phyloP scores from a whole-genome alignment of 2,329 filamentous ascomycete genomes.

The Emmonsiellopsis sp. region DNA sequence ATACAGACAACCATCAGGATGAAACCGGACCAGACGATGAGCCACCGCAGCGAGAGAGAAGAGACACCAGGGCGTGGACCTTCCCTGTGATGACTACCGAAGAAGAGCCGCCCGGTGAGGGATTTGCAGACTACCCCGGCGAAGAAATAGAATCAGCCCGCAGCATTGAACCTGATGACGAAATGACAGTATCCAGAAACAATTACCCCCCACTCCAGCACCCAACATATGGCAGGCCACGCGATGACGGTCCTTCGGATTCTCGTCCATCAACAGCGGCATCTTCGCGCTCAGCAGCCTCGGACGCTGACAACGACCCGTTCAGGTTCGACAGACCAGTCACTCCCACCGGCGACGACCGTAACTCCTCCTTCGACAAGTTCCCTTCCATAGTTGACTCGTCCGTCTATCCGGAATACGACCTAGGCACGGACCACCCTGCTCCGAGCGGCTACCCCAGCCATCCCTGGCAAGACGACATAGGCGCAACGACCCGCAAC shows the following conservation, averaged over 20 bases:
- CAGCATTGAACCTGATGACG: constrained; percentile 14
- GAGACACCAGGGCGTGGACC: constrained; percentile 44
- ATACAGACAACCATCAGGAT: constrained; percentile 12
- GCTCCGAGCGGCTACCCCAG: background rate
- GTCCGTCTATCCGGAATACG: constrained; percentile 36
- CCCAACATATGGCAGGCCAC: background rate
- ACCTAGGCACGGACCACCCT: constrained; percentile 16
- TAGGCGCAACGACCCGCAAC: background rate
- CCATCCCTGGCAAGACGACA: background rate
- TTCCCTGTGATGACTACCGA: constrained; percentile 37
- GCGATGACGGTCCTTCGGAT: constrained; percentile 18
- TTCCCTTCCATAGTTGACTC: constrained; percentile 38
- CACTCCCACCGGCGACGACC: constrained; percentile 13
- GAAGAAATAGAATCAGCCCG: constrained; percentile 1
- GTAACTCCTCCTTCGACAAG: constrained; percentile 23
- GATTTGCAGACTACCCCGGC: constrained; percentile 10
- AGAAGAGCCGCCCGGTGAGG: constrained; percentile 8
- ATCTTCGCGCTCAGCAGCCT: constrained; percentile 23
- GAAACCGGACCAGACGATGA: constrained; percentile 11
- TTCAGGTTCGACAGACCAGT: constrained; percentile 31
- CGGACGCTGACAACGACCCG: constrained; percentile 33
- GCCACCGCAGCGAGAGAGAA: constrained; percentile 16
- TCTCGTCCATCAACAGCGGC: constrained; percentile 31
- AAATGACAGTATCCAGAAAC: constrained; percentile 1
- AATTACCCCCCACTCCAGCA: background rate